These are phyloP conservation scores for Lolium rigidum DNA, from an alignment of 176 grass and related monocot genomes.

Conservation along the genomic window DNA sequence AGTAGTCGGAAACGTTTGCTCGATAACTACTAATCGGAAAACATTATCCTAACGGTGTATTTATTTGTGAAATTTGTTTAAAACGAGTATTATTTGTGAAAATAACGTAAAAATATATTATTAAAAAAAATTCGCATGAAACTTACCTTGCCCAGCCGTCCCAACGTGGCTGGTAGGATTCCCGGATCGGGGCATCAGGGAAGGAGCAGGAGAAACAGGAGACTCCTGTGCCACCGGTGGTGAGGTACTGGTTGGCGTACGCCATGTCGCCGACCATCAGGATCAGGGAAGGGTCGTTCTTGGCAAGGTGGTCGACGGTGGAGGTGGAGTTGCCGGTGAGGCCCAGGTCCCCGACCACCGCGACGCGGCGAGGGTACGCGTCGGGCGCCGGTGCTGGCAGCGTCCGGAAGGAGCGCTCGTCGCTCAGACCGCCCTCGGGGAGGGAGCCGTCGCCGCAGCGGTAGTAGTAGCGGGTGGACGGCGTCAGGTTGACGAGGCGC, in stretches of 20 bases:
- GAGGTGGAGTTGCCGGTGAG: constrained; percentile 89
- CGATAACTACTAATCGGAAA: no score
- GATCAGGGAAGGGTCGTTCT: constrained; percentile 71
- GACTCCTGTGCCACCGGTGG: constrained; percentile 76
- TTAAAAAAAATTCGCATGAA: no score
- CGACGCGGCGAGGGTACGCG: constrained; percentile 63
- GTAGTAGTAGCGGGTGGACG: constrained; percentile 77
- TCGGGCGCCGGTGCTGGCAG: constrained; percentile 47
- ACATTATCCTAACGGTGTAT: no score
- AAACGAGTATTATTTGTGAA: no score
- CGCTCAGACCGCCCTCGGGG: constrained; percentile 50
- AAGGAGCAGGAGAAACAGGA: constrained; percentile 91
- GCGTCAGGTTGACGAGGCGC: constrained; percentile 54
- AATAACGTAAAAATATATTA: no score
- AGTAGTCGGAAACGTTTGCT: no score
- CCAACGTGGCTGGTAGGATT: constrained; percentile 90
- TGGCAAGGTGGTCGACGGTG: constrained; percentile 76
- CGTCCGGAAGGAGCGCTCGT: constrained; percentile 69
- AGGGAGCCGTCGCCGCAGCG: constrained; percentile 76
- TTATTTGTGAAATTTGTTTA: no score
- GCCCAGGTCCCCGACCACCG: constrained; percentile 82
- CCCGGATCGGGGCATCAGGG: constrained; percentile 70
- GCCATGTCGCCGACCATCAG: constrained; percentile 82
- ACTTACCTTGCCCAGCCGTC: constrained; percentile 79
- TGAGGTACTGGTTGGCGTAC: constrained; percentile 85